A percentile compares a stretch with the other conserved stretches of the same genome.
phyloP scores from a whole-genome alignment of 352 stramenopile genomes.

The Globisporangium radiosum region DNA sequence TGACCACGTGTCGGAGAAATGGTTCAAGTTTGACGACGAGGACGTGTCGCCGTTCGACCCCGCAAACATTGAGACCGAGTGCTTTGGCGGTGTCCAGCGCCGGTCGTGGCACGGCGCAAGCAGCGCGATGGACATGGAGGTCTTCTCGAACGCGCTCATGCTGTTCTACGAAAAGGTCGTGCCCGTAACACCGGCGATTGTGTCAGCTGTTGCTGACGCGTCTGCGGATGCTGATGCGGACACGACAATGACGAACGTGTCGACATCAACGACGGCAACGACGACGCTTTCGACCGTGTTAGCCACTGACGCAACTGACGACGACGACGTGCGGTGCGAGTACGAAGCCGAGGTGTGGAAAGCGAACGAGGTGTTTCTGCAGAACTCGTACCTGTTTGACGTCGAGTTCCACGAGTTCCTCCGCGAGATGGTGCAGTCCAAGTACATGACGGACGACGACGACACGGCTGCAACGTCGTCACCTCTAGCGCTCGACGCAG shows the following conservation, averaged over 20 bases:
- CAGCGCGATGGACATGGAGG: constrained; percentile 96
- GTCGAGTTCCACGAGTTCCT: constrained; percentile 95
- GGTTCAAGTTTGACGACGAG: constrained; percentile 99
- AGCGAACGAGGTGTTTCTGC: constrained; percentile 92
- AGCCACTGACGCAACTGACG: neutral
- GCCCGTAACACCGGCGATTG: constrained; percentile 23
- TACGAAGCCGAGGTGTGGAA: constrained; percentile 91
- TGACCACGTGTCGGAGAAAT: constrained; percentile 89
- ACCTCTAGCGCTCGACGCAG: neutral
- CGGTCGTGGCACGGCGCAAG: constrained; percentile 91
- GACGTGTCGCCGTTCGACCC: constrained; percentile 97
- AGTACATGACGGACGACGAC: constrained; percentile 60
- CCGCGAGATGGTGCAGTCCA: constrained; percentile 79
- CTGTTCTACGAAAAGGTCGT: constrained; percentile 98
- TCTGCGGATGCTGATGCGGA: constrained; percentile 11
- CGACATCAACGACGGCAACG: neutral
- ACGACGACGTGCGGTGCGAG: constrained; percentile 41
- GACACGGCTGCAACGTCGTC: too few species aligned
- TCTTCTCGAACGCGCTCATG: constrained; percentile 98
- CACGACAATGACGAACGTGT: constrained; percentile 17
- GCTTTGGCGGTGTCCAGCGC: constrained; percentile 96
- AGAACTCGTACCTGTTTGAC: constrained; percentile 95
- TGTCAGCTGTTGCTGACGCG: too few species aligned
- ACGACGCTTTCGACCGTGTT: neutral
- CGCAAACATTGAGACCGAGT: constrained; percentile 94